These are phyloP conservation scores for Chytridiales sp. DNA, from an alignment of 371 early-diverging fungal species.

Conservation along the genomic window DNA sequence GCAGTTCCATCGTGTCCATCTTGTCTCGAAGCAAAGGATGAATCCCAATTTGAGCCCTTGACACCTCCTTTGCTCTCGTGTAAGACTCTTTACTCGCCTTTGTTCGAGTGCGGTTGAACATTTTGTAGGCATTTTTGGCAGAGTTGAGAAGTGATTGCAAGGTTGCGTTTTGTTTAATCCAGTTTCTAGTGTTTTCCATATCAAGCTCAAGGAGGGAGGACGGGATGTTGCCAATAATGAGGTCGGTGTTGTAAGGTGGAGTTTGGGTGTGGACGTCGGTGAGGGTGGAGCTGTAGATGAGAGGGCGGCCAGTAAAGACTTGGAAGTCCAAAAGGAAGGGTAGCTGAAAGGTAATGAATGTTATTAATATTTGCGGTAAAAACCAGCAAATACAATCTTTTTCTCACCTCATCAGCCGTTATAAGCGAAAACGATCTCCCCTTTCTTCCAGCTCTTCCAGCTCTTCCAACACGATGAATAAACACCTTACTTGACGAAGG, in stretches of 20 bases:
- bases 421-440: constrained; percentile 93
- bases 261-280: constrained; percentile 25
- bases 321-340: constrained; percentile 92
- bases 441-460: constrained; percentile 91
- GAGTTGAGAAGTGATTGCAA: constrained; percentile 65
- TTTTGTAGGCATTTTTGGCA: constrained; percentile 80
- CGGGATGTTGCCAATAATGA: constrained; percentile 81
- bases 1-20: constrained; percentile 12
- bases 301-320: constrained; percentile 79
- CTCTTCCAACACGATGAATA: constrained; percentile 98
- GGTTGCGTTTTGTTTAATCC: constrained; percentile 59
- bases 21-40: constrained; percentile 66
- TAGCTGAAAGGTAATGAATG: constrained; percentile 34
- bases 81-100: constrained; percentile 80
- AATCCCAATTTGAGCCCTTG: constrained; percentile 63
- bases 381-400: not conserved
- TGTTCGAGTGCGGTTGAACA: constrained; percentile 79
- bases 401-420: constrained; percentile 69
- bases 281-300: constrained; percentile 57
- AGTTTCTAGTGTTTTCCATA: constrained; percentile 67
- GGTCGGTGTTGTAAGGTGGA: constrained; percentile 77
- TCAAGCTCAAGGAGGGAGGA: constrained; percentile 63
- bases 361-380: not conserved
- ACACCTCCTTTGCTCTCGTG: constrained; percentile 78
- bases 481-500: constrained; percentile 91